phyloP scores from a whole-genome alignment of 2,329 filamentous ascomycete species.

The Aspergillus sp. region DNA sequence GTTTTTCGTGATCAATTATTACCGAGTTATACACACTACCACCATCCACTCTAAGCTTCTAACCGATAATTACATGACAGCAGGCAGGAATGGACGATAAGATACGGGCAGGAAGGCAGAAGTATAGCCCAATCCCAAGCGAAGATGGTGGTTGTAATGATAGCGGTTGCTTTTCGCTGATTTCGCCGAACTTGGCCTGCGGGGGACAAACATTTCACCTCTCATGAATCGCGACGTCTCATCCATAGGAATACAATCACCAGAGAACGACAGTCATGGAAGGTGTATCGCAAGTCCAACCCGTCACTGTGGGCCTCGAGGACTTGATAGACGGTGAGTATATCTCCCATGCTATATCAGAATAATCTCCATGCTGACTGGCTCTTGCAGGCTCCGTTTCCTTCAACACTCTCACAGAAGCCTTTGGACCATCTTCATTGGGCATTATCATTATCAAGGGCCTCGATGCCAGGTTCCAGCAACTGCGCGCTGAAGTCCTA shows the following conservation, averaged over 20 bases:
- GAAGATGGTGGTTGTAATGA: too few relatives aligned
- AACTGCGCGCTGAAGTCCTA: constrained; percentile 65
- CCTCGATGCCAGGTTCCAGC: constrained; percentile 62
- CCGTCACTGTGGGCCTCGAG: constrained; percentile 42
- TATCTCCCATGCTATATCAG: neutral
- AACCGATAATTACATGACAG: too few relatives aligned
- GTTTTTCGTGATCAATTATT: too few relatives aligned
- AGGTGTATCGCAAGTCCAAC: constrained; percentile 22
- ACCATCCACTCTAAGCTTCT: too few relatives aligned
- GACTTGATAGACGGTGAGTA: constrained; percentile 41
- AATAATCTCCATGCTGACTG: constrained; percentile 3
- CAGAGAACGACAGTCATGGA: constrained; percentile 12
- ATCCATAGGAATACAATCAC: neutral
- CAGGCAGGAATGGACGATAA: too few relatives aligned
- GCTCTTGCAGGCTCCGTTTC: constrained; percentile 28
- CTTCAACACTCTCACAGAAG: constrained; percentile 45
- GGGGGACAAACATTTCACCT: too few relatives aligned
- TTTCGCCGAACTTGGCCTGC: too few relatives aligned
- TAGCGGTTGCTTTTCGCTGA: too few relatives aligned
- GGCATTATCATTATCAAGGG: constrained; percentile 92
- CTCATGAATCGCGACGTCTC: too few relatives aligned
- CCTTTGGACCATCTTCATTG: constrained; percentile 82
- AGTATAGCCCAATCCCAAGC: too few relatives aligned
- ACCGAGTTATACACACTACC: too few relatives aligned
- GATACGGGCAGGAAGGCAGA: too few relatives aligned